A percentile compares a stretch with the other conserved stretches of the same genome.
phyloP scores from a whole-genome alignment of 192 early-diverging fungal species.

The Podila epigama region DNA sequence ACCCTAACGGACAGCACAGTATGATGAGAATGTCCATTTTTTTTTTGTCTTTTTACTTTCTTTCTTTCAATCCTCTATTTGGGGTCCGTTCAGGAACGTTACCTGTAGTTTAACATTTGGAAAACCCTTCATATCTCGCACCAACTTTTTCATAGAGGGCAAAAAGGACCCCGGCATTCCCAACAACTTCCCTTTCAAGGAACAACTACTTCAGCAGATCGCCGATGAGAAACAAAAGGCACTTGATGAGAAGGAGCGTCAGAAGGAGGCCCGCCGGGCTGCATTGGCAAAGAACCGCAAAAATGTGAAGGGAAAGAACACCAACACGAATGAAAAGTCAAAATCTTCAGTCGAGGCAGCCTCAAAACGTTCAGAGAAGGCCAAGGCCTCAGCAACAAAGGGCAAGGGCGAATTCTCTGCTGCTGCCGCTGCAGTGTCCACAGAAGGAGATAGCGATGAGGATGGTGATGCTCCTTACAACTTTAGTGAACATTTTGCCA shows the following conservation, averaged over 20 bases:
- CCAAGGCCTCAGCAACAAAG: conserved; percentile 8
- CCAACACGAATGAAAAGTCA: conserved; percentile 18
- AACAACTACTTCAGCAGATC: conserved; percentile 81
- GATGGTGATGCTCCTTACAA: conserved; percentile 41
- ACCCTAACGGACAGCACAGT: conserved; percentile 50
- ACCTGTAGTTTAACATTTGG: not conserved
- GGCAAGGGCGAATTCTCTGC: conserved; percentile 13
- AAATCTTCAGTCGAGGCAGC: conserved; percentile 6
- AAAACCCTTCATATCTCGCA: not conserved
- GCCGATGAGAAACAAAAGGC: conserved; percentile 42
- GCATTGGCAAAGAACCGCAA: conserved; percentile 8
- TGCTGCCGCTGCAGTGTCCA: conserved; percentile 2
- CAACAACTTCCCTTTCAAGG: conserved; percentile 88
- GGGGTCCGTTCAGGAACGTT: not conserved
- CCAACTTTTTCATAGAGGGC: conserved; percentile 38
- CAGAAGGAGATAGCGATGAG: conserved; percentile 9
- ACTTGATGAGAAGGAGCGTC: conserved; percentile 35
- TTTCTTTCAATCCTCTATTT: not conserved
- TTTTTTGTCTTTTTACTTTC: not conserved
- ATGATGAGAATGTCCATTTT: too few species aligned
- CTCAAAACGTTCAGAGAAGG: conserved; percentile 33
- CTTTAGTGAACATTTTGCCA: conserved; percentile 39
- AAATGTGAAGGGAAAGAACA: conserved; percentile 14
- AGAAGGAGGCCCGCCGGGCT: conserved; percentile 18
- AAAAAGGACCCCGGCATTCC: conserved; percentile 98